phyloP scores from a whole-genome alignment of 2,329 filamentous ascomycete genomes.

The Cercospora berteroae region DNA sequence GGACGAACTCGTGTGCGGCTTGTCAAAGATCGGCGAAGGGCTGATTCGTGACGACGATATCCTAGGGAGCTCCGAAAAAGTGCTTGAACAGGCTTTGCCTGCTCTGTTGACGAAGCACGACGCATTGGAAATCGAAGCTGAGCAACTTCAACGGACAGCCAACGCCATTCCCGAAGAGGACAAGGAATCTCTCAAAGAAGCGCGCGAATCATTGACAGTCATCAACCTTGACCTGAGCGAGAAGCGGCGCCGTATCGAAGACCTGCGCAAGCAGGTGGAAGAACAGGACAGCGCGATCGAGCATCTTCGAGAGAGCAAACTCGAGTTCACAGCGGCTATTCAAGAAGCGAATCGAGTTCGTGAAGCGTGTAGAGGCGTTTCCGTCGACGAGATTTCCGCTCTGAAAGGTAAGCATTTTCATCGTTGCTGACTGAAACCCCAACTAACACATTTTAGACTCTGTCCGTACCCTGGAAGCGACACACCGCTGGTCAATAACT shows the following conservation, averaged over 20 bases:
- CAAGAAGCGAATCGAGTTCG: constrained; percentile 76
- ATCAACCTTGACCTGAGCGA: constrained; percentile 67
- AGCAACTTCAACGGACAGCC: constrained; percentile 65
- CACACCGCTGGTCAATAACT: constrained; percentile 70
- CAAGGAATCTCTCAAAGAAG: constrained; percentile 70
- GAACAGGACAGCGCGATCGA: constrained; percentile 66
- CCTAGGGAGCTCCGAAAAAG: constrained; percentile 65
- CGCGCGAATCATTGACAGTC: constrained; percentile 65
- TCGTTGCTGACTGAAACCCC: background rate
- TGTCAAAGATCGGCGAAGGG: constrained; percentile 70
- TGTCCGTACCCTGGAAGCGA: constrained; percentile 63
- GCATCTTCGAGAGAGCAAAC: constrained; percentile 63
- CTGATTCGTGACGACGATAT: constrained; percentile 71
- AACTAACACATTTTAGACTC: constrained; percentile 54
- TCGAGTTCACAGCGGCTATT: constrained; percentile 70
- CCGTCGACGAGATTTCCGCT: constrained; percentile 70
- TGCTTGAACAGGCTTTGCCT: constrained; percentile 68
- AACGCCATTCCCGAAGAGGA: constrained; percentile 76
- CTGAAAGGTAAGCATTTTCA: constrained; percentile 65
- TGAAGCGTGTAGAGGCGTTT: constrained; percentile 89
- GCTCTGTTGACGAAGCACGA: constrained; percentile 60
- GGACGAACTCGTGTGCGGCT: constrained; percentile 75
- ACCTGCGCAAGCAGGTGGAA: constrained; percentile 64
- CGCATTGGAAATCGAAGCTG: constrained; percentile 61
- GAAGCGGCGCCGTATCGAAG: constrained; percentile 66